Percentiles rank a stretch among this genome's conserved stretches.
Conservation (phyloP, 768 basidiomycete genomes). For the Chiua virens region DNA sequence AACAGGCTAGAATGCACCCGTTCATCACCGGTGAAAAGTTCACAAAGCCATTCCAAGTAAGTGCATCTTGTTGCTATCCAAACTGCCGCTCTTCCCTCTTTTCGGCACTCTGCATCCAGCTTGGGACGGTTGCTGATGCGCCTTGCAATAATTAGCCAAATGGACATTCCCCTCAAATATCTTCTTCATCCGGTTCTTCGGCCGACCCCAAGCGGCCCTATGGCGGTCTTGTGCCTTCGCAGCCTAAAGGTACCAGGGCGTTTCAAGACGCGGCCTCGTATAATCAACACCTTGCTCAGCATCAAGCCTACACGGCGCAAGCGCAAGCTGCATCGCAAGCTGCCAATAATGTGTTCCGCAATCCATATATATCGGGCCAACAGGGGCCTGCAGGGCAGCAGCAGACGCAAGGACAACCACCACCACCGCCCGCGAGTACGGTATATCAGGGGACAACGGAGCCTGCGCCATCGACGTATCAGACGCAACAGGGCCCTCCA, state of each 20-base stretch:
- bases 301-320: slow-evolving; percentile 90
- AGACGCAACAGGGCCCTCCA: slow-evolving; percentile 31
- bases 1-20: slow-evolving; percentile 92
- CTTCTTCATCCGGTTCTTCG: slow-evolving; percentile 32
- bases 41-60: slow-evolving; percentile 79
- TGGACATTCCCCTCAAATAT: slow-evolving; percentile 34
- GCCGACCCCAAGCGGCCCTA: slow-evolving; percentile 85
- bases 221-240: slow-evolving; percentile 89
- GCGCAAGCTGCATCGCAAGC: slow-evolving; percentile 75
- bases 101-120: background rate
- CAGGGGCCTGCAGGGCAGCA: slow-evolving; percentile 34
- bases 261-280: slow-evolving; percentile 93
- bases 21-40: slow-evolving; percentile 99
- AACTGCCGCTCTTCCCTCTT: background rate
- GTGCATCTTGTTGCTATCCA: slow-evolving; percentile 15
- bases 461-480: slow-evolving; percentile 15
- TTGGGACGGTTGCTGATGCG: slow-evolving; percentile 7
- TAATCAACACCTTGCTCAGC: slow-evolving; percentile 91
- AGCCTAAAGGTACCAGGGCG: slow-evolving; percentile 80
- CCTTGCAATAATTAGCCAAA: slow-evolving; percentile 45
- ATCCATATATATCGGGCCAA: slow-evolving; percentile 74
- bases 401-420: slow-evolving; percentile 21
- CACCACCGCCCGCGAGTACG: slow-evolving; percentile 6
- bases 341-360: slow-evolving; percentile 66
- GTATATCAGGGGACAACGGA: slow-evolving; percentile 26